A percentile compares a stretch with the other conserved stretches of the same genome.
Evolutionary conservation across 2,329 filamentous ascomycete genomes (phyloP).

Genomic region (Madurella mycetomatis): DNA sequence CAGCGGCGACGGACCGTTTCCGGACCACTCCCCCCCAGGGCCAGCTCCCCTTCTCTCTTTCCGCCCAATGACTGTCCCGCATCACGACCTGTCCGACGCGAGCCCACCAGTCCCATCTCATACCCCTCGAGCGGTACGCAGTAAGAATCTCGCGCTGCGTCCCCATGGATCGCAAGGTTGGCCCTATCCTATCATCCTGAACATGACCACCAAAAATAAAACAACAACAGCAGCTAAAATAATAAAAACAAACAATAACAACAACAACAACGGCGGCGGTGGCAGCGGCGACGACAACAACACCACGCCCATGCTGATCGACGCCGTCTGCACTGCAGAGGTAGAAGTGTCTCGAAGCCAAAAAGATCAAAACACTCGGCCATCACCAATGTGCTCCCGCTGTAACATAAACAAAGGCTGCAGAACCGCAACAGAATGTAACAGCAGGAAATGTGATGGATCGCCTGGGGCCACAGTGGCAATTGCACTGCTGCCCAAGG

Average conservation of each 20-base stretch:
- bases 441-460: slow-evolving; percentile 1
- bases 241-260: background rate
- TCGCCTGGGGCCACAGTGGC: slow-evolving; percentile 2
- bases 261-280: background rate
- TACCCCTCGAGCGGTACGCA: background rate
- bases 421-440: background rate
- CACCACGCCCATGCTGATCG: too few relatives aligned
- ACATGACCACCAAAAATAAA: background rate
- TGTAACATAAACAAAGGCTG: background rate
- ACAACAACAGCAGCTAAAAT: background rate
- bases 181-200: background rate
- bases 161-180: background rate
- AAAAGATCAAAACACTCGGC: background rate
- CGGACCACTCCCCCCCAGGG: background rate
- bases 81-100: background rate
- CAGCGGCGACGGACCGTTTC: background rate
- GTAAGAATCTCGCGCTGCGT: background rate
- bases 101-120: background rate
- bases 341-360: background rate
- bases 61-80: too few relatives aligned
- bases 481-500: slow-evolving; percentile 6
- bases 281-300: too few relatives aligned
- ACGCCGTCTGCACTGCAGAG: too few relatives aligned
- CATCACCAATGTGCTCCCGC: background rate
- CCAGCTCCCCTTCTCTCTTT: too few relatives aligned